phyloP scores from a whole-genome alignment of 768 basidiomycete species.

The Pleurotus djamor region DNA sequence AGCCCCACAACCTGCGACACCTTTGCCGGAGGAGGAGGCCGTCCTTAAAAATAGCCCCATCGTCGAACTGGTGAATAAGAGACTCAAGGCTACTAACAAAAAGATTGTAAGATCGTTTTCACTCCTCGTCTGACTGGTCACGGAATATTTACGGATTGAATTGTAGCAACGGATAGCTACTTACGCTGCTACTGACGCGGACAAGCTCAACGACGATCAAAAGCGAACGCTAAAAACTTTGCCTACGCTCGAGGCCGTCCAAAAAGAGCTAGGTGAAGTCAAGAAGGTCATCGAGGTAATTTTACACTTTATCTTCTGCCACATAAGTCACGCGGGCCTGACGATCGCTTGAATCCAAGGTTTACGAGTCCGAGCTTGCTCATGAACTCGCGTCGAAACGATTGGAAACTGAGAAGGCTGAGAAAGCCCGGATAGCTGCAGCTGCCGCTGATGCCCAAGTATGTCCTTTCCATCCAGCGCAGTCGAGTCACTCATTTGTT shows the following conservation, averaged over 20 bases:
- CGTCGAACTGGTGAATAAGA: slow-evolving; percentile 77
- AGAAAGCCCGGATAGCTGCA: slow-evolving; percentile 50
- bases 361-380: slow-evolving; percentile 59
- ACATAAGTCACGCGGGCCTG: not conserved
- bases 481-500: not conserved
- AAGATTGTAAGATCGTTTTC: slow-evolving; percentile 64
- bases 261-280: slow-evolving; percentile 82
- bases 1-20: slow-evolving; percentile 30
- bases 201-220: slow-evolving; percentile 89
- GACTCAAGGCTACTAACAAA: slow-evolving; percentile 74
- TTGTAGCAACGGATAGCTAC: slow-evolving; percentile 66
- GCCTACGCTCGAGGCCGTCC: slow-evolving; percentile 71
- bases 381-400: slow-evolving; percentile 55
- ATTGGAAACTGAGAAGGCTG: slow-evolving; percentile 52
- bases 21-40: slow-evolving; percentile 42
- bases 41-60: slow-evolving; percentile 61
- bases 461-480: slow-evolving; percentile 6
- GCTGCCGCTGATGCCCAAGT: slow-evolving; percentile 64
- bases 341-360: slow-evolving; percentile 30
- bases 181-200: slow-evolving; percentile 65
- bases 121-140: not conserved
- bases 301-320: not conserved
- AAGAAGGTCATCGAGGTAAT: slow-evolving; percentile 77
- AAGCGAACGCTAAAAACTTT: slow-evolving; percentile 70
- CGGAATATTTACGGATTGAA: not conserved